phyloP scores from a whole-genome alignment of 768 basidiomycete genomes.

The Tubosaeta sp. region DNA sequence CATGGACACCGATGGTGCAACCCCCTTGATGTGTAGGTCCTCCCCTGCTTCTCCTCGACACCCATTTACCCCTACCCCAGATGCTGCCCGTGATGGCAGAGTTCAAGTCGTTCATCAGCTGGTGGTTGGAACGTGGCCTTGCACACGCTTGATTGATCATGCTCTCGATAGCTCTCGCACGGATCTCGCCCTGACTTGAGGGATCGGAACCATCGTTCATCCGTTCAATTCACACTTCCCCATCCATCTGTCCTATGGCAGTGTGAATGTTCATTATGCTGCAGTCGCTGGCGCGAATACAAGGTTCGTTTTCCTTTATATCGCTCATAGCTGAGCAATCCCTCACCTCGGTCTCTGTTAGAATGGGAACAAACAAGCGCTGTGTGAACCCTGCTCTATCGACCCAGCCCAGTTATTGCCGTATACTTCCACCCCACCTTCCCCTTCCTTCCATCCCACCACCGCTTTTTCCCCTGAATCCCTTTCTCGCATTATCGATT shows the following conservation, averaged over 20 bases:
- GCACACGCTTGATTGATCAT: conserved; percentile 7
- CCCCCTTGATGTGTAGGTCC: conserved; percentile 78
- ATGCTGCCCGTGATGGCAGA: conserved; percentile 72
- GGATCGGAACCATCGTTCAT: conserved; percentile 67
- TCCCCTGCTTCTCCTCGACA: neutral
- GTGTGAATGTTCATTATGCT: conserved; percentile 63
- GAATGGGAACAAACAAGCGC: conserved; percentile 30
- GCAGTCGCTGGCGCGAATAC: conserved; percentile 55
- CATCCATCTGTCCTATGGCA: conserved; percentile 65
- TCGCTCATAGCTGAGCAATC: conserved; percentile 1
- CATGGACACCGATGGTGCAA: conserved; percentile 70
- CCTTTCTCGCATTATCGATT: conserved; percentile 42
- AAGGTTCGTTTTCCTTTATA: conserved; percentile 37
- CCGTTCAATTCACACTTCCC: conserved; percentile 61
- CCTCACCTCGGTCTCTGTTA: conserved; percentile 12
- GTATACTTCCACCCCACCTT: conserved; percentile 14
- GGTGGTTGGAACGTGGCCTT: conserved; percentile 38
- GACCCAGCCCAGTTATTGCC: conserved; percentile 25
- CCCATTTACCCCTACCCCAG: conserved; percentile 33
- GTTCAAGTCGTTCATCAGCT: conserved; percentile 62
- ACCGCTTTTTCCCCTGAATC: conserved; percentile 38
- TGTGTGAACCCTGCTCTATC: conserved; percentile 22
- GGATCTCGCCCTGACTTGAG: conserved; percentile 71
- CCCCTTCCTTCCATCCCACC: conserved; percentile 28
- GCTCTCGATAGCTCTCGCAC: conserved; percentile 42